phyloP scores from a whole-genome alignment of 805 yeast species.

The Kluyveromyces starmeri region DNA sequence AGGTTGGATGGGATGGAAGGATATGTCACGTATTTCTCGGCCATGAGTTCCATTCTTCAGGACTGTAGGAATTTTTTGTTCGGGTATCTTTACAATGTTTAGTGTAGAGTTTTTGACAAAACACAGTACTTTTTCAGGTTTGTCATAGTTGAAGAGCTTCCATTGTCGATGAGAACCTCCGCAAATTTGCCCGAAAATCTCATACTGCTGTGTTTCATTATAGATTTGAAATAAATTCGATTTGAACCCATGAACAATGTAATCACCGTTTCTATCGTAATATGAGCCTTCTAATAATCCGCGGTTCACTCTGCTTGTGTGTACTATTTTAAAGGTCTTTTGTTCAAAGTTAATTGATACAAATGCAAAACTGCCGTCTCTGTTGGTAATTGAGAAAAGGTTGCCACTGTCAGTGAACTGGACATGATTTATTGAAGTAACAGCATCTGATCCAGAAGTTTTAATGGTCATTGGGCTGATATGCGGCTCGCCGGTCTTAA shows the following conservation, averaged over 20 bases:
- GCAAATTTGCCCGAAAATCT: constrained; percentile 60
- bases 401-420: constrained; percentile 19
- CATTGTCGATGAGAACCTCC: constrained; percentile 92
- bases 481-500: constrained; percentile 29
- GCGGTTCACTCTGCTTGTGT: constrained; percentile 54
- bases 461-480: constrained; percentile 29
- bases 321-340: constrained; percentile 29
- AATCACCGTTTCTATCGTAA: constrained; percentile 34
- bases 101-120: constrained; percentile 52
- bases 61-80: constrained; percentile 22
- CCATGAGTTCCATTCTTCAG: constrained; percentile 75
- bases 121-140: constrained; percentile 35
- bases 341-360: constrained; percentile 22
- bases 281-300: constrained; percentile 79
- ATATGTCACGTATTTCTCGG: constrained; percentile 74
- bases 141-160: constrained; percentile 37
- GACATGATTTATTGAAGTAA: constrained; percentile 43
- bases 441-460: constrained; percentile 57
- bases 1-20: constrained; percentile 32
- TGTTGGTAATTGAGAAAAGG: constrained; percentile 41
- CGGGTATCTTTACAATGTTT: constrained; percentile 30
- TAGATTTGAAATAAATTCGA: constrained; percentile 70
- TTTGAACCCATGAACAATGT: constrained; percentile 71
- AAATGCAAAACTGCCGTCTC: constrained; percentile 58
- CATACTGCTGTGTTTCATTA: constrained; percentile 72